Evolutionary conservation across 805 yeast species (phyloP).

Genomic region (Candida berthetii): DNA sequence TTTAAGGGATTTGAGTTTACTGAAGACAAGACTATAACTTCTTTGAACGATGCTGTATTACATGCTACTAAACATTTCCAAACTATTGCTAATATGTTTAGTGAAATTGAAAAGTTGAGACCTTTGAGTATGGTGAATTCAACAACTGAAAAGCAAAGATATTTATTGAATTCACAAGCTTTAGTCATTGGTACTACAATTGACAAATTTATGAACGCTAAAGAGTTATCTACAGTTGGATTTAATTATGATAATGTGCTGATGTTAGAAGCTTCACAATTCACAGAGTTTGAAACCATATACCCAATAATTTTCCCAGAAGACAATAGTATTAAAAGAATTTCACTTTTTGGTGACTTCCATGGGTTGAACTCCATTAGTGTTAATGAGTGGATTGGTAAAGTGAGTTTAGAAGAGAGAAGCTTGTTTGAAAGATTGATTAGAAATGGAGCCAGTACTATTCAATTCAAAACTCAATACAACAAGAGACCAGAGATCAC

Average conservation of each 20-base stretch:
- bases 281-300: constrained; percentile 26
- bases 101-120: constrained; percentile 14
- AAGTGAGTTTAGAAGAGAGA: constrained; percentile 10
- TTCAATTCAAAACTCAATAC: constrained; percentile 5
- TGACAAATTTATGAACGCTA: constrained; percentile 6
- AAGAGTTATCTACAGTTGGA: constrained; percentile 8
- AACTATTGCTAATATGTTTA: constrained; percentile 17
- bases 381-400: constrained; percentile 7
- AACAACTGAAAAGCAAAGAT: constrained; percentile 12
- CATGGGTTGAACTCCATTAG: constrained; percentile 17
- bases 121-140: constrained; percentile 20
- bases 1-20: constrained; percentile 3
- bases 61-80: constrained; percentile 2
- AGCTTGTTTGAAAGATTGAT: constrained; percentile 21
- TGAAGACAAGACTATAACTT: background rate
- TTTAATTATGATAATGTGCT: constrained; percentile 24
- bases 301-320: constrained; percentile 17
- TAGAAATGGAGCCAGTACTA: constrained; percentile 12
- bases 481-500: background rate
- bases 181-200: constrained; percentile 23
- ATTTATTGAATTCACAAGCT: constrained; percentile 19
- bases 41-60: background rate
- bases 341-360: constrained; percentile 30
- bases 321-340: constrained; percentile 13
- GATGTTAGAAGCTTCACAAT: constrained; percentile 25